phyloP scores from a whole-genome alignment of 495 filamentous ascomycete genomes.

The Bathelium albidoporum region DNA sequence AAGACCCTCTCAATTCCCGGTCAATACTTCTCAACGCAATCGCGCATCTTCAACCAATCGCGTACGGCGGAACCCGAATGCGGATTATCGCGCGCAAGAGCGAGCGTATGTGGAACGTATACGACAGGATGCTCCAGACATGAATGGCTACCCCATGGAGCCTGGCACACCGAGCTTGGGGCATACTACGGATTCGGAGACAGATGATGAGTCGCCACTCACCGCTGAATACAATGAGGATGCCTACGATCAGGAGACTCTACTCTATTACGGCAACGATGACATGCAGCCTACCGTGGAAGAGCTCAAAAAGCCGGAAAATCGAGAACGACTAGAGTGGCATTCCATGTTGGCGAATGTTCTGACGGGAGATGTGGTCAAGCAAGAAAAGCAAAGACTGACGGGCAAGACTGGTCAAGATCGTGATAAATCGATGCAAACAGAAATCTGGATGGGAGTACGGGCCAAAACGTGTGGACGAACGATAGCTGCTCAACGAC shows the following conservation, averaged over 20 bases:
- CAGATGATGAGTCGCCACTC: conserved; percentile 81
- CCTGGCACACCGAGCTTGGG: conserved; percentile 52
- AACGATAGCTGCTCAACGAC: conserved; percentile 62
- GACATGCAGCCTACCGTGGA: conserved; percentile 80
- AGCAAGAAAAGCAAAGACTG: conserved; percentile 91
- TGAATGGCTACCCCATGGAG: conserved; percentile 64
- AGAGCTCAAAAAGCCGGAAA: conserved; percentile 77
- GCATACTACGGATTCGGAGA: conserved; percentile 67
- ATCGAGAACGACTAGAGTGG: conserved; percentile 91
- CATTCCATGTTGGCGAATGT: conserved; percentile 95
- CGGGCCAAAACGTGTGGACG: conserved; percentile 73
- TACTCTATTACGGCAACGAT: conserved; percentile 79
- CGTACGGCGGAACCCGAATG: conserved; percentile 54
- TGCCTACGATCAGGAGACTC: conserved; percentile 81
- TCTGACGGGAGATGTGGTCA: conserved; percentile 90
- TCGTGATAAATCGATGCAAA: conserved; percentile 59
- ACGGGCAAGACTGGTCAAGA: conserved; percentile 73
- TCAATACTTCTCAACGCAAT: conserved; percentile 37
- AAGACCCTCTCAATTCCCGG: conserved; percentile 50
- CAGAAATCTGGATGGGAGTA: conserved; percentile 85
- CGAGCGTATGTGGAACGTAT: conserved; percentile 71
- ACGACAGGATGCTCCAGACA: conserved; percentile 51
- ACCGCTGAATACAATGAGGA: conserved; percentile 76
- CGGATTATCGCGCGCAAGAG: conserved; percentile 72
- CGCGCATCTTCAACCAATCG: conserved; percentile 41